These are phyloP conservation scores for Anisodus acutangulus DNA, from an alignment of 257 asterid genomes.

Conservation along the genomic window DNA sequence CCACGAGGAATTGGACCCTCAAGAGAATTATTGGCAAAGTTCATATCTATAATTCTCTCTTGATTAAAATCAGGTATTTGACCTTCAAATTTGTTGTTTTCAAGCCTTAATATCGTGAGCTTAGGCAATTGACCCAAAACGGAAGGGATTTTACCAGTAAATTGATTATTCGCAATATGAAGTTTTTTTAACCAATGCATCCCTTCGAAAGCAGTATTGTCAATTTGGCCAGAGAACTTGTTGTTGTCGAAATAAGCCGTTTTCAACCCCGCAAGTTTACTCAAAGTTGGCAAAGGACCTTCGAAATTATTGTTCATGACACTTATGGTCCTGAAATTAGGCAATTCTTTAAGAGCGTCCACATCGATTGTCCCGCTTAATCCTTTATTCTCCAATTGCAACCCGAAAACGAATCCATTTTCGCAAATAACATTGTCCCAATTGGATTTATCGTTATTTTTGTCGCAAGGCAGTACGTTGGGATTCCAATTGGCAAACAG, in stretches of 20 bases:
- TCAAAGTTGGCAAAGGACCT: constrained; percentile 53
- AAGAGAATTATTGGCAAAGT: constrained; percentile 52
- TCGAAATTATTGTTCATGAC: constrained; percentile 52
- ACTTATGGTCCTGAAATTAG: constrained; percentile 49
- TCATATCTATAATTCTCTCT: constrained; percentile 35
- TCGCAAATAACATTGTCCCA: constrained; percentile 56
- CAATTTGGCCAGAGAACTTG: constrained; percentile 55
- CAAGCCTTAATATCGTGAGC: constrained; percentile 53
- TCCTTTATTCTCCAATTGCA: constrained; percentile 57
- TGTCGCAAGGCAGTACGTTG: constrained; percentile 46
- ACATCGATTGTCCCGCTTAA: constrained; percentile 55
- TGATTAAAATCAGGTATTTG: constrained; percentile 50
- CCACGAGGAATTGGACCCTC: constrained; percentile 54
- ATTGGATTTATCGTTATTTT: constrained; percentile 29
- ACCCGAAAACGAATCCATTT: constrained; percentile 47
- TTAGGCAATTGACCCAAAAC: constrained; percentile 43
- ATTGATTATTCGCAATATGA: constrained; percentile 51
- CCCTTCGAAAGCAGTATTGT: constrained; percentile 37
- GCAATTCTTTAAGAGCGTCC: constrained; percentile 46
- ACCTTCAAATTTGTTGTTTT: constrained; percentile 57
- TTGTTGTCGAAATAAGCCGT: constrained; percentile 49
- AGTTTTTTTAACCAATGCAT: constrained; percentile 62
- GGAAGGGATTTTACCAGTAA: constrained; percentile 54
- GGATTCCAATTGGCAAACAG: constrained; percentile 45
- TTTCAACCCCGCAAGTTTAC: constrained; percentile 44